Base-by-base conservation (phyloP, 2,329 filamentous ascomycete genomes). In the Fusarium circinatum region DNA sequence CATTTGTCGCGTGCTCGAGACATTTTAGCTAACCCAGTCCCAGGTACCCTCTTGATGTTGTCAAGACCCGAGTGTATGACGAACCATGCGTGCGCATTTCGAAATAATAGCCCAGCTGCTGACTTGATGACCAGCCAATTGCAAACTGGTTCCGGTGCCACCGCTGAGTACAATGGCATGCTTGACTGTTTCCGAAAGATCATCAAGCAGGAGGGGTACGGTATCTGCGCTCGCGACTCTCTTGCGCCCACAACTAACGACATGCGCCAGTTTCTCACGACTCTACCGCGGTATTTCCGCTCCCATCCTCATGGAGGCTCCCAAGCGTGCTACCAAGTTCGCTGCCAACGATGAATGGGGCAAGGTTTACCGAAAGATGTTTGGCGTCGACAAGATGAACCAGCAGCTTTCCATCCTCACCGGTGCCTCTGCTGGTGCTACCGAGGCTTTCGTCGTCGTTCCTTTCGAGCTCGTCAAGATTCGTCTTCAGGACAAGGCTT, bases 391-490 rank as follows among this genome's bases (percentile, higher is more conserved):
- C 64, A 94, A 98, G 86, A 96, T 97, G 92, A 98, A 89, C 80
- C 96, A 99, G 85, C 90, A 91, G 4, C 90, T 99, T 67, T 97
- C 96, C 30, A 90, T 98, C 75, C 90, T 99, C 58, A 99, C 96
- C 8, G 96, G 96, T 78, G 96, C 96, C 39, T 94, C 95, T 30
- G 96, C 96, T 68, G 96, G 96, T 82, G 96, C 96, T 41, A 98
- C 96, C 66, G 96, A 99, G 85, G 89, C 96, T 59, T 96, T 99
- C 82, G 95, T 98, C 76, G 96, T 99, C 69, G 96, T 99, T 38
- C 96, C 96, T 57, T 99, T 99, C 83, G 96, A 98, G 87, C 90
- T 98, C 67, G 93, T 99, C 88, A 99, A 99, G 90, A 99, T 99
- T 82, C 92, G 96, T 76, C 89, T 99, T 52, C 96, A 99, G 84